Evolutionary conservation across 139 green algal species (phyloP), one percentile per base, ranked within the genome.

Genomic region (Picochlorum sp.): DNA sequence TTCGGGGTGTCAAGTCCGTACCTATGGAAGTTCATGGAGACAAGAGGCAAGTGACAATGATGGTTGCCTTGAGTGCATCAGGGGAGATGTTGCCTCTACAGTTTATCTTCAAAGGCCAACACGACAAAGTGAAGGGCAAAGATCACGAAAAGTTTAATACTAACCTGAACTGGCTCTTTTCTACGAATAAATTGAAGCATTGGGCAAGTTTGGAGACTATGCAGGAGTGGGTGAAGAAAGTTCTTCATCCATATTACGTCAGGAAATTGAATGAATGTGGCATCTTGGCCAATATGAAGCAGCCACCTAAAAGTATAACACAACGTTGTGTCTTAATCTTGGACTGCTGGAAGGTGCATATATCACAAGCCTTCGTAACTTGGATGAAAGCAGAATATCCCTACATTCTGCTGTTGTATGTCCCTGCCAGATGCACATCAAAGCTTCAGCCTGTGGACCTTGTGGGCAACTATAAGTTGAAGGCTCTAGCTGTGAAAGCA

Each of bases 11-110:
- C 7, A 15, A 16, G 8, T 52, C 46, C 4, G 46, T 52, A 18
- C 10, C 46, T 0, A 52, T 52, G 46, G 10, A n/a, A 52, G 46
- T 10, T 1, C 3, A 52, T 16, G 10, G 10, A 1, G 10, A 52
- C 4, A 52, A 52, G 10, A 52, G 46, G 46, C 46, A 52, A 52
- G 46, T 52, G 46, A 52, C 46, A 52, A 20, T 52, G 46, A 52
- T 52, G 46, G 46, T 52, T 16, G 46, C 9, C 1, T 10, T 23
- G 6, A 52, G 46, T 52, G 46, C 46, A 6, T n/a, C 9, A 18
- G 46, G 46, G 3, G 46, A 52, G 18, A 52, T 52, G 46, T 16
- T 52, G 46, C 46, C 46, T 52, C 18, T 52, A 10, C 46, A 52
- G 46, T 52, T 52, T 52, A 16, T 52, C 15, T 52, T 52, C 46